phyloP scores from a whole-genome alignment of 257 asterid genomes.

The Solanum paucissectum region DNA sequence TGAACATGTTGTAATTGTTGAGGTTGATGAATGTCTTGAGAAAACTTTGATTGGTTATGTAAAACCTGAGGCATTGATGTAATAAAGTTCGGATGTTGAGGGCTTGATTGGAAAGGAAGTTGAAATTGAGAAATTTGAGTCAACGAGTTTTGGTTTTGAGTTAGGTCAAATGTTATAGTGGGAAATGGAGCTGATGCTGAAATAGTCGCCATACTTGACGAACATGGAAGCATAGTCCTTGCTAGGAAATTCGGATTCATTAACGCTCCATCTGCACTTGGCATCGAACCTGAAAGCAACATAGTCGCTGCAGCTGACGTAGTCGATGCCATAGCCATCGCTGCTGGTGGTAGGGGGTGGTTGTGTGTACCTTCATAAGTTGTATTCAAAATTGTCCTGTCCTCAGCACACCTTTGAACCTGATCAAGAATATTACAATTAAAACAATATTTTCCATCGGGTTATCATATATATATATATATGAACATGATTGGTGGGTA shows the following conservation, averaged over 20 bases:
- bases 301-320: constrained; percentile 74
- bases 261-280: constrained; percentile 37
- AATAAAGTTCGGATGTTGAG: constrained; percentile 12
- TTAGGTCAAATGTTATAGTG: constrained; percentile 64
- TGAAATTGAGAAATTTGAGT: constrained; percentile 20
- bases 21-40: constrained; percentile 5
- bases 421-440: background rate
- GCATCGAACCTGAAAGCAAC: constrained; percentile 68
- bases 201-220: constrained; percentile 58
- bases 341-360: constrained; percentile 76
- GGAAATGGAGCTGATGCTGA: constrained; percentile 79
- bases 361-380: constrained; percentile 74
- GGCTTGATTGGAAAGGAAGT: constrained; percentile 23
- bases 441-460: background rate
- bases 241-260: constrained; percentile 47
- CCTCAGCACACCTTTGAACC: constrained; percentile 78
- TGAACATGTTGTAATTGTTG: background rate
- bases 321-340: constrained; percentile 81
- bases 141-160: constrained; percentile 25
- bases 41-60: constrained; percentile 56
- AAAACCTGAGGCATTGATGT: constrained; percentile 21
- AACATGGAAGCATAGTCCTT: constrained; percentile 40
- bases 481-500: background rate
- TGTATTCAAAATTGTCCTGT: constrained; percentile 41
- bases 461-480: background rate